These are phyloP conservation scores for Colletotrichum coccodes DNA, from an alignment of 2,329 filamentous ascomycete species.

Conservation along the genomic window DNA sequence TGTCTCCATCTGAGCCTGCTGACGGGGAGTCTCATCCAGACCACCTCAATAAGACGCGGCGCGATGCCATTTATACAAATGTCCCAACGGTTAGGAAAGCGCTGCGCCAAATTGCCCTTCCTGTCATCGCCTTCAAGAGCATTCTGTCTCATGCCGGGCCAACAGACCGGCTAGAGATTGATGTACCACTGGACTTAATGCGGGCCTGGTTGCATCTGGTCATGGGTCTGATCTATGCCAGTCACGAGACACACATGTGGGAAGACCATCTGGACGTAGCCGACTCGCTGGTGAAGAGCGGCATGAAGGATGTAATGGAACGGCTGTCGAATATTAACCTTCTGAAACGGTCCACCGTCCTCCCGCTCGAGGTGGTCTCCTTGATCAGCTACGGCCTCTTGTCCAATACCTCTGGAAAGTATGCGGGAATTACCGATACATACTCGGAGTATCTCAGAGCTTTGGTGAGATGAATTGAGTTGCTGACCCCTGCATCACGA, in stretches of 20 bases:
- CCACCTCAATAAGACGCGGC: slow-evolving; percentile 2
- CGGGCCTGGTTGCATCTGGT: slow-evolving; percentile 54
- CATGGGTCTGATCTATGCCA: slow-evolving; percentile 46
- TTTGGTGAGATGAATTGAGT: slow-evolving; percentile 43
- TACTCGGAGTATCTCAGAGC: slow-evolving; percentile 54
- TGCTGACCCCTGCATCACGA: background rate
- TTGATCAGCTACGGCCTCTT: slow-evolving; percentile 51
- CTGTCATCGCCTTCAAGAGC: slow-evolving; percentile 36
- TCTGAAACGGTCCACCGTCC: slow-evolving; percentile 47
- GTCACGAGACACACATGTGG: slow-evolving; percentile 37
- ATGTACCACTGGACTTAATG: slow-evolving; percentile 48
- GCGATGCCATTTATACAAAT: slow-evolving; percentile 23
- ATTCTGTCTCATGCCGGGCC: slow-evolving; percentile 34
- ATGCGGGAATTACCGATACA: slow-evolving; percentile 50
- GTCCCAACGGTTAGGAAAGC: slow-evolving; percentile 20
- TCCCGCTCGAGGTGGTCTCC: slow-evolving; percentile 54
- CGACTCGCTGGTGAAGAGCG: slow-evolving; percentile 43
- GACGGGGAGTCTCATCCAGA: background rate
- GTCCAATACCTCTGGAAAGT: slow-evolving; percentile 48
- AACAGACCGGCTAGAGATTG: slow-evolving; percentile 34
- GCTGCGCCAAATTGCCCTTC: slow-evolving; percentile 20
- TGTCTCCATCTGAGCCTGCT: background rate
- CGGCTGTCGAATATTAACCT: slow-evolving; percentile 44
- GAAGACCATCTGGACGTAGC: slow-evolving; percentile 42
- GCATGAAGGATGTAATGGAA: slow-evolving; percentile 49